Conservation (phyloP, 139 green algal species). For the Medakamo hakoo region DNA sequence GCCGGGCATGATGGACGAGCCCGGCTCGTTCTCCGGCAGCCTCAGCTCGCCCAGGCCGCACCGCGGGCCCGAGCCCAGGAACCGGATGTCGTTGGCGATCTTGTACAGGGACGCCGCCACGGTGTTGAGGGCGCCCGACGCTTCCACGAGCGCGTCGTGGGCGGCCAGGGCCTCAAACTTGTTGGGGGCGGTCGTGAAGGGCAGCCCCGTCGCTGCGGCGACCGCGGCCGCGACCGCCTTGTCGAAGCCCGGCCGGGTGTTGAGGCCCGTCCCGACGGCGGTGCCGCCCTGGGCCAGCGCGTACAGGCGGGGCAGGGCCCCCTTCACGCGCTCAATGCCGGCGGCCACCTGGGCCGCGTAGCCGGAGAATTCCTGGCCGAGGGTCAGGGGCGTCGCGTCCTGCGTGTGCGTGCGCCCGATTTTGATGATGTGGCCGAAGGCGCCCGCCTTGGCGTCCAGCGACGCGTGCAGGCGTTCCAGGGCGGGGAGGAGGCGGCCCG, state of each 20-base stretch:
- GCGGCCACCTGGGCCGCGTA: constrained; percentile 77
- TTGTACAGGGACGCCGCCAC: constrained; percentile 86
- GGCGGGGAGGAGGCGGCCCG: constrained; percentile 46
- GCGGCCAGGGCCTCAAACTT: constrained; percentile 95
- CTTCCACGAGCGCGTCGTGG: constrained; percentile 79
- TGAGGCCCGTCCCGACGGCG: constrained; percentile 91
- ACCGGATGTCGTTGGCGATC: constrained; percentile 76
- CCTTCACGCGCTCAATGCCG: constrained; percentile 49
- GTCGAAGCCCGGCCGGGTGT: constrained; percentile 68
- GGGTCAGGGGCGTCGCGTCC: constrained; percentile 85
- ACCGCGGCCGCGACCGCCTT: constrained; percentile 55
- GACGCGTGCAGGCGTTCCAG: constrained; percentile 53
- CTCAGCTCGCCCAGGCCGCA: constrained; percentile 86
- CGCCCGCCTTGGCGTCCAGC: constrained; percentile 47
- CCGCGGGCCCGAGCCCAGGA: constrained; percentile 48
- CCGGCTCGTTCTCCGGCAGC: constrained; percentile 93
- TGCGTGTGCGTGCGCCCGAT: constrained; percentile 90
- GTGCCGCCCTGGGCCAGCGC: constrained; percentile 82
- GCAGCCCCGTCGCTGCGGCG: constrained; percentile 61
- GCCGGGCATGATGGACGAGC: constrained; percentile 90
- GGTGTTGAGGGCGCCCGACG: constrained; percentile 72
- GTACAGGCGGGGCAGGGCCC: constrained; percentile 50
- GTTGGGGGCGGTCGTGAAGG: constrained; percentile 83
- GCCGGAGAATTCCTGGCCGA: constrained; percentile 88
- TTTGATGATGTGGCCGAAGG: constrained; percentile 84